Evolutionary conservation across 805 yeast species (phyloP), one percentile per base, ranked within the genome.

Genomic region (Kregervanrija fluxuum): DNA sequence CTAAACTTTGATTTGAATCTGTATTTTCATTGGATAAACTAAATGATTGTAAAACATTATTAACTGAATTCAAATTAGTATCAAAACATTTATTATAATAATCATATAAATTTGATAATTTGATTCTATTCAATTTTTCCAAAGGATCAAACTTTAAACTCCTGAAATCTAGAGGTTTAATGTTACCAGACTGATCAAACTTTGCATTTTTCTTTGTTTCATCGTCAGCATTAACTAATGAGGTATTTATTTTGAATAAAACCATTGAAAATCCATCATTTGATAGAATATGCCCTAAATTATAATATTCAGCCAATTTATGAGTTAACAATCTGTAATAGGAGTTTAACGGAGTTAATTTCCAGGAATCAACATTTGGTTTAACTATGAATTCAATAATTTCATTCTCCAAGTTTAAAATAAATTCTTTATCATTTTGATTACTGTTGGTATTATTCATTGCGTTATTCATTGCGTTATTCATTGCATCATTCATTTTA

Each of bases 251-350:
- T 40, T 66, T 66, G 46, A 60, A 66, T 13, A 66, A 54, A 4
- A 66, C 69, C 69, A 66, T 66, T 11, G 79, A 71, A 41, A 66
- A 65, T 9, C 79, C 79, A 47, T 73, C 79, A 51, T 71, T 75
- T 11, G 77, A 63, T 38, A 72, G 51, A 8, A 70, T 71, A 54
- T 84, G 90, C 37, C 79, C 79, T 45, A 83, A 59, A 17, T 69
- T 65, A 54, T 82, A 80, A 57, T 81, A 82, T 34, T 79, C 82
- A 4, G 89, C 85, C 33, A 82, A 64, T 51, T 82, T 84, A 60
- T 85, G 90, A 0, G 83, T 72, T 43, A 85, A 62, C 38, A 85
- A 65, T 51, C 91, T 65, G 51, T 77, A 79, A 58, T 80, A 84
- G 2, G 88, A 80, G 59, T 84, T 84, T 72, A 79, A 73, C 6